phyloP scores from a whole-genome alignment of 768 basidiomycete genomes.

The Inosperma sp. region DNA sequence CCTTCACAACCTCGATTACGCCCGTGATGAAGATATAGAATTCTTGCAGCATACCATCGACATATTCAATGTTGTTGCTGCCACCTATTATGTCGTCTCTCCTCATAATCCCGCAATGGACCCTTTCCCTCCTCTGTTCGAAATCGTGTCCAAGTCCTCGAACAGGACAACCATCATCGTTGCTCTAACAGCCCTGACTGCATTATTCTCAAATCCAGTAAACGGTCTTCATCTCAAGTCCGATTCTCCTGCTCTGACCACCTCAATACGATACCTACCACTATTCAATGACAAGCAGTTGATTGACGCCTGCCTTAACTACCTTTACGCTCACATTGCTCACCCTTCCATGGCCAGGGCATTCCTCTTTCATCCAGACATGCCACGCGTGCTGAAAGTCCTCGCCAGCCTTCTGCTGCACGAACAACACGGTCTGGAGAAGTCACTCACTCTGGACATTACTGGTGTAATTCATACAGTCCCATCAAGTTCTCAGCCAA shows the following conservation, averaged over 20 bases:
- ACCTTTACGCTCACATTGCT: slow-evolving; percentile 70
- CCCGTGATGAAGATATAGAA: slow-evolving; percentile 66
- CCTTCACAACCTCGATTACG: slow-evolving; percentile 54
- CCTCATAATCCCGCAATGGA: slow-evolving; percentile 26
- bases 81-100: slow-evolving; percentile 32
- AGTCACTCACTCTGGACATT: slow-evolving; percentile 60
- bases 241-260: slow-evolving; percentile 55
- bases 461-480: slow-evolving; percentile 54
- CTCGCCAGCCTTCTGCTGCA: slow-evolving; percentile 62
- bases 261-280: slow-evolving; percentile 68
- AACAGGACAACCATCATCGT: slow-evolving; percentile 77
- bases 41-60: slow-evolving; percentile 70
- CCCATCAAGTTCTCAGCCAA: slow-evolving; percentile 44
- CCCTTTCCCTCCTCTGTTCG: slow-evolving; percentile 54
- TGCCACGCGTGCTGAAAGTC: slow-evolving; percentile 65
- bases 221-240: slow-evolving; percentile 52
- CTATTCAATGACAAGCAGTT: slow-evolving; percentile 65
- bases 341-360: slow-evolving; percentile 71
- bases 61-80: slow-evolving; percentile 60
- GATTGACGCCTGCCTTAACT: slow-evolving; percentile 68
- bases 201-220: slow-evolving; percentile 55
- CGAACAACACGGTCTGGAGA: slow-evolving; percentile 59
- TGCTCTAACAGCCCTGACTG: slow-evolving; percentile 54
- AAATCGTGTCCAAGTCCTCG: slow-evolving; percentile 50
- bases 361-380: slow-evolving; percentile 65